Evolutionary conservation across 495 filamentous ascomycete species (phyloP), one percentile per base, ranked within the genome.

Genomic region (Penicillium psychrofluorescens): DNA sequence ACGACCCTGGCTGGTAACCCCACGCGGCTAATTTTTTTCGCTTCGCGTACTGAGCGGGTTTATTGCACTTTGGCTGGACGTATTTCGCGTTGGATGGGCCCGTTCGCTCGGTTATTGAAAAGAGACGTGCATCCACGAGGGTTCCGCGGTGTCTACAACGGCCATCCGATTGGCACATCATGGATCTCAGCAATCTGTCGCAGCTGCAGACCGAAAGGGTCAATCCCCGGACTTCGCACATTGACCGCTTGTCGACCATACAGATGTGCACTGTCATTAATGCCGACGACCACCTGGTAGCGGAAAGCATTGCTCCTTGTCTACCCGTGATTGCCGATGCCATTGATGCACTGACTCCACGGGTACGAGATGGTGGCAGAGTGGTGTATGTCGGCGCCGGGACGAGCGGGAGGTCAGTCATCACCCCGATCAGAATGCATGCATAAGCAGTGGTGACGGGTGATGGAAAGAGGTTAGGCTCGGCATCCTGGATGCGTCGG

Each of bases 321-420:
- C 45, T 67, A 13, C 50, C 56, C 0, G 48, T 50, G 7, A 66
- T 68, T 13, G 61, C 61, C 11, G 49, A 28, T 30, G 58, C 64
- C 8, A 64, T 68, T 35, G 58, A 68, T 33, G 46, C 46, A 2
- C 36, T 68, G 42, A 43, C 59, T 27, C 48, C 51, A 12, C 62
- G 64, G 7, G 62, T 70, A n/a, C 51, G 50, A 30, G 46, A 37
- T 29, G 64, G 66, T 11, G 66, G 66, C n/a, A 44, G 64, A 34
- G 61, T 70, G 10, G 43, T 70, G 6, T 68, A 70, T 45, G 63
- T 67, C 8, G 64, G 66, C 4, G 66, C 66, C 9, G 66, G 66
- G 7, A 67, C 66, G 4, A 69, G 66, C 42, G 64, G 66, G 45
- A 63, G 64, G 63, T 66, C 16, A 51, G 45, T 42, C 11, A 34